These are phyloP conservation scores for Diaporthe sp. DNA, from an alignment of 2,329 filamentous ascomycete genomes.

Conservation along the genomic window DNA sequence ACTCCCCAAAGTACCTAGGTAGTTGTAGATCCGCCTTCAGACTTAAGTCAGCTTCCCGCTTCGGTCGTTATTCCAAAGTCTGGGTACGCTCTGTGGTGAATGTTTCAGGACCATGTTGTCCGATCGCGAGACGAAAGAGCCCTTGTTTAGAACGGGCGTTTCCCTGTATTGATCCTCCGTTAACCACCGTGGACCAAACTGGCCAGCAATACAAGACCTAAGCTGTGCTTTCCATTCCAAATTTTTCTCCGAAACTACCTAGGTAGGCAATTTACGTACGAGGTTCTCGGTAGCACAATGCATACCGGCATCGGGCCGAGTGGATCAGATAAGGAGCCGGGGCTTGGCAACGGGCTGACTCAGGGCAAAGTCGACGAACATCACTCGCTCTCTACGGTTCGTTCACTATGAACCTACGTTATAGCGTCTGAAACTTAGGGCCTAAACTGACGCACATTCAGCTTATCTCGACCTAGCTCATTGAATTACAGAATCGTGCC, in stretches of 20 bases:
- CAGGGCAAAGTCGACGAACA: background rate
- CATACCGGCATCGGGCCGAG: constrained; percentile 26
- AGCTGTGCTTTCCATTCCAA: background rate
- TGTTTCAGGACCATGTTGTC: too few species aligned
- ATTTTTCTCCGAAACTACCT: background rate
- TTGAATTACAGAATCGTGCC: background rate
- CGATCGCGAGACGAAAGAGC: background rate
- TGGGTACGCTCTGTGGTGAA: background rate
- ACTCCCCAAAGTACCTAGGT: background rate
- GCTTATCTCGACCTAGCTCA: background rate
- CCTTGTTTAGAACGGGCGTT: background rate
- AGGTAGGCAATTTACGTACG: background rate
- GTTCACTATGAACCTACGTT: background rate
- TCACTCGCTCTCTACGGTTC: too few species aligned
- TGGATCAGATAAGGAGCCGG: constrained; percentile 24
- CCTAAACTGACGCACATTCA: background rate
- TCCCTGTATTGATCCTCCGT: too few species aligned
- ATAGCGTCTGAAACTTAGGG: background rate
- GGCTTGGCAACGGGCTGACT: background rate
- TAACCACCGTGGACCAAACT: background rate
- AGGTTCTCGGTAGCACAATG: background rate
- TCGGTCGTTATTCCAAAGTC: background rate
- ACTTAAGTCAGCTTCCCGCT: too few species aligned
- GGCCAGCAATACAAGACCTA: background rate
- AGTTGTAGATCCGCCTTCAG: background rate